phyloP scores from a whole-genome alignment of 768 basidiomycete species.

The Russula emetica region DNA sequence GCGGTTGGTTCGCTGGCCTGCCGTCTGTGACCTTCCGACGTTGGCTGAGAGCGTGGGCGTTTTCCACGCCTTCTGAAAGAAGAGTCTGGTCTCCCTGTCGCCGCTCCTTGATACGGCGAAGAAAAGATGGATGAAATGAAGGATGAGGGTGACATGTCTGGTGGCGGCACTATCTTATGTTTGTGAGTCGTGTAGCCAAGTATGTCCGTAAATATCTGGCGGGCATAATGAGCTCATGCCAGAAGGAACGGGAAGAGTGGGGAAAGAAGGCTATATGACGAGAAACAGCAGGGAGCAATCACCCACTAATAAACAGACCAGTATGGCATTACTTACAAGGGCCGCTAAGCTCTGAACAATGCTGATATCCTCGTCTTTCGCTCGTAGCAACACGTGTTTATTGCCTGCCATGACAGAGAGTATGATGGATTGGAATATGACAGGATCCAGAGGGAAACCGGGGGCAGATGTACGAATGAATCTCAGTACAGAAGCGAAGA shows the following conservation, averaged over 20 bases:
- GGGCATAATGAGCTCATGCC: slow-evolving; percentile 12
- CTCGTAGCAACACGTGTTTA: slow-evolving; percentile 60
- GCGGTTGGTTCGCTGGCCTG: slow-evolving; percentile 5
- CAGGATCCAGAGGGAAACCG: slow-evolving; percentile 55
- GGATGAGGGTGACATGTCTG: slow-evolving; percentile 28
- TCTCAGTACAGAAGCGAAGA: slow-evolving; percentile 39
- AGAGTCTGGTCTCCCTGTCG: slow-evolving; percentile 24
- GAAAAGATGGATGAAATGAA: slow-evolving; percentile 42
- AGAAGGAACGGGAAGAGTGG: not conserved
- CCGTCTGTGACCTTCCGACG: slow-evolving; percentile 4
- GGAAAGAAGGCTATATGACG: not conserved
- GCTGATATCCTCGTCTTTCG: slow-evolving; percentile 59
- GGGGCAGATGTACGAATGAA: slow-evolving; percentile 44
- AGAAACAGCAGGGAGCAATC: not conserved
- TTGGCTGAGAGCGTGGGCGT: slow-evolving; percentile 8
- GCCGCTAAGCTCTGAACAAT: slow-evolving; percentile 54
- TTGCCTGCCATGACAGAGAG: slow-evolving; percentile 60
- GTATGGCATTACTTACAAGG: slow-evolving; percentile 45
- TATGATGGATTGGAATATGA: slow-evolving; percentile 61
- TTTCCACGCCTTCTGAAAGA: slow-evolving; percentile 16
- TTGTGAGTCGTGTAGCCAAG: slow-evolving; percentile 59
- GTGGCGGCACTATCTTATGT: slow-evolving; percentile 43
- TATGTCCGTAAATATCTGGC: slow-evolving; percentile 53
- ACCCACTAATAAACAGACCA: not conserved
- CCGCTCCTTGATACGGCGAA: slow-evolving; percentile 29